Evolutionary conservation across 352 stramenopile genomes (phyloP).

Genomic region (Phytopythium boreale): DNA sequence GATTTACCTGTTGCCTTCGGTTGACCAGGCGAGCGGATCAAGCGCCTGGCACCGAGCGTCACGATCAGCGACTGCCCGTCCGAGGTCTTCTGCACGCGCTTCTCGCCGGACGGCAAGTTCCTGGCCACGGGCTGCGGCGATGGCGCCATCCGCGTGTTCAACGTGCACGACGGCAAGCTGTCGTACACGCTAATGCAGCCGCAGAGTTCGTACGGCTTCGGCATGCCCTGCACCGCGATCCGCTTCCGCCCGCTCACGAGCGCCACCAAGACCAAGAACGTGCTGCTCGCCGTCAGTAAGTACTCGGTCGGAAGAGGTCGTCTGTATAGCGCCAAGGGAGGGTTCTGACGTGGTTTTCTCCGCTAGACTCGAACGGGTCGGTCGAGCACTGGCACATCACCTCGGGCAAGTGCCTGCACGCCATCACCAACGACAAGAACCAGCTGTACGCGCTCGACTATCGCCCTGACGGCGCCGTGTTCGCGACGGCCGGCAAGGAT

Average conservation of each 20-base stretch:
- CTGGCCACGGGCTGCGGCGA: conserved; percentile 84
- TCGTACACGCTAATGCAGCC: conserved; percentile 85
- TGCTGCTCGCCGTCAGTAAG: conserved; percentile 86
- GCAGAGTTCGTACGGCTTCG: conserved; percentile 60
- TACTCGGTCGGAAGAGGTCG: conserved; percentile 1
- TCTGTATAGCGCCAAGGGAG: neutral
- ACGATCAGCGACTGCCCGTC: conserved; percentile 86
- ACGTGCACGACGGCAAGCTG: conserved; percentile 70
- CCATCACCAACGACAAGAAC: conserved; percentile 86
- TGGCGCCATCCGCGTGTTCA: conserved; percentile 84
- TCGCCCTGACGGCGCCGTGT: conserved; percentile 76
- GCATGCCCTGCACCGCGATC: conserved; percentile 82
- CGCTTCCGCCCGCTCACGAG: conserved; percentile 76
- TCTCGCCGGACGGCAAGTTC: conserved; percentile 82
- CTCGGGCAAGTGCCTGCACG: conserved; percentile 89
- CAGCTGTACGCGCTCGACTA: conserved; percentile 91
- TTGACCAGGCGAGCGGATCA: conserved; percentile 35
- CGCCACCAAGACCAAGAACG: conserved; percentile 90
- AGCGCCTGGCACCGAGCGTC: conserved; percentile 71
- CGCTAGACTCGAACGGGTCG: conserved; percentile 77
- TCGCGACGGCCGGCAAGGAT: conserved; percentile 89
- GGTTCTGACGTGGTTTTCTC: neutral
- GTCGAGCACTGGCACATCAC: conserved; percentile 94
- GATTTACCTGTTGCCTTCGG: neutral
- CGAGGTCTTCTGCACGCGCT: conserved; percentile 88